Conservation (phyloP, 768 basidiomycete species). For the Xerocomellus chrysenteron region DNA sequence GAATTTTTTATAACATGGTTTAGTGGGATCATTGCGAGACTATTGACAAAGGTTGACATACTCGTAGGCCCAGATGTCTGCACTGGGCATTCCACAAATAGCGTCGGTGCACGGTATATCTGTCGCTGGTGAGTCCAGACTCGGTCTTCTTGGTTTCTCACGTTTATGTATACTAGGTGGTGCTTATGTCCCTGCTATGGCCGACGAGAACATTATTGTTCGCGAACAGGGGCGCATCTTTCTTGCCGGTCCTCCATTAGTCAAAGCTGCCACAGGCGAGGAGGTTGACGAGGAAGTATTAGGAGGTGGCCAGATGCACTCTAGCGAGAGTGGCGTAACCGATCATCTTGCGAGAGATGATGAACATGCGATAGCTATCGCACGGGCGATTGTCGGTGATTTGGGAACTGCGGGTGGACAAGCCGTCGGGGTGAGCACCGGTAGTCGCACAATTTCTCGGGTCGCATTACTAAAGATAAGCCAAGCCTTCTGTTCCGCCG, state of each 20-base stretch:
- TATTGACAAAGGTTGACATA: slow-evolving; percentile 8
- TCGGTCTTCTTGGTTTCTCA: slow-evolving; percentile 1
- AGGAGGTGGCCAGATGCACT: slow-evolving; percentile 90
- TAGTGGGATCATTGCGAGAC: slow-evolving; percentile 1
- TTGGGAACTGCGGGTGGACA: slow-evolving; percentile 62
- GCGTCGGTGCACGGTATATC: slow-evolving; percentile 93
- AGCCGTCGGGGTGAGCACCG: slow-evolving; percentile 45
- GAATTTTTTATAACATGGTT: slow-evolving; percentile 98
- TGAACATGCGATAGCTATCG: slow-evolving; percentile 80
- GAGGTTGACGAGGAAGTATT: slow-evolving; percentile 90
- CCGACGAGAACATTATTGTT: slow-evolving; percentile 90
- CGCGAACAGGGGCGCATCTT: slow-evolving; percentile 92
- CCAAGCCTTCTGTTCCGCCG: slow-evolving; percentile 55
- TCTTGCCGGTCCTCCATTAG: slow-evolving; percentile 90
- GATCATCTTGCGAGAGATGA: slow-evolving; percentile 86
- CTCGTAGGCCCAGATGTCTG: slow-evolving; percentile 85
- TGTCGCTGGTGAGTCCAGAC: slow-evolving; percentile 61
- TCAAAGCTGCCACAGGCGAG: slow-evolving; percentile 94
- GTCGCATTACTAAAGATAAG: slow-evolving; percentile 10
- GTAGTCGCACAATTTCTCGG: slow-evolving; percentile 17
- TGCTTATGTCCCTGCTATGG: slow-evolving; percentile 95
- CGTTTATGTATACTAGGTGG: slow-evolving; percentile 51
- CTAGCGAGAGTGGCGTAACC: slow-evolving; percentile 86
- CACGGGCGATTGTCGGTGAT: slow-evolving; percentile 75
- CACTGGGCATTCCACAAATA: slow-evolving; percentile 87